These are phyloP conservation scores for Chytriomyces sp. DNA, from an alignment of 192 early-diverging fungal species.

Conservation along the genomic window DNA sequence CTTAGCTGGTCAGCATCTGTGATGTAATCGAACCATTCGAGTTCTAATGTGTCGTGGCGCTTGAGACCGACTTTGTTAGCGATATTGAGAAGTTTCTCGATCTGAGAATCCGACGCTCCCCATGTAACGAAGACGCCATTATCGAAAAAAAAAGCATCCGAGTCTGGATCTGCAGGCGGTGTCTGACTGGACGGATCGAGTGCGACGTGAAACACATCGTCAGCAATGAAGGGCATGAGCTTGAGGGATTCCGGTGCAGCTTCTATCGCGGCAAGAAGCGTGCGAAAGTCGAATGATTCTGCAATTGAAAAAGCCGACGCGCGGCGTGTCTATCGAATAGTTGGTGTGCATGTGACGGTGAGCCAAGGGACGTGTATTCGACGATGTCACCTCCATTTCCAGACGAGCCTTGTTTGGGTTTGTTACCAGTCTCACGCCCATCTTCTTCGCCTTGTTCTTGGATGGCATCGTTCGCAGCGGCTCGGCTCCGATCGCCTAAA, in stretches of 20 bases:
- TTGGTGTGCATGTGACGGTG: neutral
- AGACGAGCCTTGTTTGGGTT: neutral
- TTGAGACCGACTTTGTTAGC: conserved; percentile 51
- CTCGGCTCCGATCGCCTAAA: too few relatives aligned
- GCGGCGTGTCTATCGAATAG: conserved; percentile 3
- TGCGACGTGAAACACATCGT: conserved; percentile 55
- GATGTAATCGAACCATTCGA: conserved; percentile 57
- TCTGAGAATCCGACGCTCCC: conserved; percentile 50
- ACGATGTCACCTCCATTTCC: neutral
- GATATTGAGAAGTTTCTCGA: conserved; percentile 39
- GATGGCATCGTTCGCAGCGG: neutral
- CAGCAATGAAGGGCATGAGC: conserved; percentile 52
- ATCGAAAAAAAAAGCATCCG: conserved; percentile 54
- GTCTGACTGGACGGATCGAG: neutral
- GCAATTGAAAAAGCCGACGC: conserved; percentile 55
- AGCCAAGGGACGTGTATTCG: neutral
- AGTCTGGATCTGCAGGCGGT: neutral
- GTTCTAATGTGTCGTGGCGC: conserved; percentile 41
- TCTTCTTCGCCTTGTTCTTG: neutral
- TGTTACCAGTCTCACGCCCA: neutral
- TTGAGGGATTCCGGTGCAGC: conserved; percentile 24
- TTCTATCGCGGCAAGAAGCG: conserved; percentile 49
- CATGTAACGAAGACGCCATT: conserved; percentile 62
- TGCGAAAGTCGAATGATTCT: conserved; percentile 51
- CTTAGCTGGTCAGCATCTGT: conserved; percentile 41